Evolutionary conservation across 352 stramenopile species (phyloP).

Genomic region (Phytophthora quininea): DNA sequence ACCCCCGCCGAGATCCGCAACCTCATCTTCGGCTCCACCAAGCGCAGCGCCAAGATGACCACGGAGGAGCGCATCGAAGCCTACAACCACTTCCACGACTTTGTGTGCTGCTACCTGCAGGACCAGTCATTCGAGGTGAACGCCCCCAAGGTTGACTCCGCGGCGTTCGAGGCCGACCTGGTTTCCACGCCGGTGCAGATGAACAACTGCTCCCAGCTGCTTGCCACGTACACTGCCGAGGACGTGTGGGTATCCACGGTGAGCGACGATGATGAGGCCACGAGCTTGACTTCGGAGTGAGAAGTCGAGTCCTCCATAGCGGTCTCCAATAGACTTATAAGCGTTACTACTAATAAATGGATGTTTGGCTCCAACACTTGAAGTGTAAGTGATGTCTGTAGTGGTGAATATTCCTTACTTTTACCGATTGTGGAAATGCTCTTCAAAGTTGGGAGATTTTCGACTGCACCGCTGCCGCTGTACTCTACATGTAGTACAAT

Average conservation of each 20-base stretch:
- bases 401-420: too few relatives aligned
- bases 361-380: too few relatives aligned
- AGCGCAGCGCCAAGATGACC: not conserved
- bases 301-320: not conserved
- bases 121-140: conserved; percentile 1
- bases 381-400: too few relatives aligned
- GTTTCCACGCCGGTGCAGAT: not conserved
- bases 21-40: not conserved
- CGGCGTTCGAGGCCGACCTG: not conserved
- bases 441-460: too few relatives aligned
- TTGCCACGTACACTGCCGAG: not conserved
- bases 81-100: conserved; percentile 5
- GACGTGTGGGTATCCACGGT: not conserved
- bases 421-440: too few relatives aligned
- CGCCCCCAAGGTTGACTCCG: not conserved
- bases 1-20: not conserved
- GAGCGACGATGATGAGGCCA: not conserved
- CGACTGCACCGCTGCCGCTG: too few relatives aligned
- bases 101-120: conserved; percentile 1
- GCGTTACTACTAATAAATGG: too few relatives aligned
- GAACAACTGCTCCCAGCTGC: conserved; percentile 2
- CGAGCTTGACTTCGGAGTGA: too few relatives aligned
- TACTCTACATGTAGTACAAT: too few relatives aligned
- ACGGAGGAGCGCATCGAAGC: not conserved
- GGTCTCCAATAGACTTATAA: not conserved